Base-by-base conservation (phyloP, 1,284 basidiomycete genomes). In the Ustilago trichophora region DNA sequence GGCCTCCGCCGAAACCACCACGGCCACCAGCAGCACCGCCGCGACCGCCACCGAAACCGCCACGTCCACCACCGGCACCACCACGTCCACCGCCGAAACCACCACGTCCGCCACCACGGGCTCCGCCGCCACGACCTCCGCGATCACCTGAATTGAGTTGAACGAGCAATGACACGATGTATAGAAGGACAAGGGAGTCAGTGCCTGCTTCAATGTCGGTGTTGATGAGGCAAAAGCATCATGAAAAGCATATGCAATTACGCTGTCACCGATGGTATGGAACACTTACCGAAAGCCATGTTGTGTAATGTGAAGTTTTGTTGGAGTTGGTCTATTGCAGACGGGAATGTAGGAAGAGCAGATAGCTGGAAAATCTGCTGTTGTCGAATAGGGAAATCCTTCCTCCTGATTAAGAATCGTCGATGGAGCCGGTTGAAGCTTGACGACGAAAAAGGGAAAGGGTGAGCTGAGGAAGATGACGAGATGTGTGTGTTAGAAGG, bases 21-120 rank as follows among this genome's bases (percentile, higher is more conserved):
- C 83, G 81, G 26, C 85, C 85, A 67, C 84, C 84, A 56, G 84
- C 83, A 41, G 83, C 85, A 57, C 86, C 87, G 18, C 72, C 70
- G 22, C 63, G 56, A 25, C 51, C 63, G 35, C 66, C 66, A 42
- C 67, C 65, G 38, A 54, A 44, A 44, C 70, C 62, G n/a, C 72
- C 76, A 16, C 82, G 77, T 60, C 83, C 82, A 38, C 85, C 84
- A 63, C 84, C 83, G 54, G 84, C 83, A 44, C 84, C 85, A 56
- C 86, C 87, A 34, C 72, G 65, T 24, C 46, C 63, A 24, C 59
- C 59, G 29, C 59, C 59, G 42, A 69, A 70, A 34, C 74, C 74
- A 33, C 73, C 76, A 38, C 73, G 69, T 59, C 68, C 73, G 36
- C 76, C 71, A 52, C 72, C 69, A 41, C 62, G 69, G 25, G 53